Evolutionary conservation across 2,329 filamentous ascomycete species (phyloP).

Genomic region (Hypomyces rosellus): DNA sequence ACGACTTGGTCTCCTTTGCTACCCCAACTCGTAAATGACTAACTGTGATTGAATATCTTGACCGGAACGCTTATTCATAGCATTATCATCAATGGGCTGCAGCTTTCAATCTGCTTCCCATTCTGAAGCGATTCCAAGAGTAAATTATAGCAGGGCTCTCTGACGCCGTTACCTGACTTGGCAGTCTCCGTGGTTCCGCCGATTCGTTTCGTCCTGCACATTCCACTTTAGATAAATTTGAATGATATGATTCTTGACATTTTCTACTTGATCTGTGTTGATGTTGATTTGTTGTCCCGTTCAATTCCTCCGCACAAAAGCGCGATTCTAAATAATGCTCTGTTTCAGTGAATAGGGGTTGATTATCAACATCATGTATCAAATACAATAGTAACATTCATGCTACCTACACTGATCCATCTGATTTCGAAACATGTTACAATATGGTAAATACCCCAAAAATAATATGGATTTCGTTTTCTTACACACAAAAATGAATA

Average conservation of each 20-base stretch:
- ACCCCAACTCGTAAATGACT: not conserved
- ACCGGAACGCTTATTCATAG: slow-evolving; percentile 24
- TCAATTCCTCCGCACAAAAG: not conserved
- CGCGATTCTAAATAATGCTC: not conserved
- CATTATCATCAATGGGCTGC: slow-evolving; percentile 50
- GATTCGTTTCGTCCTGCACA: slow-evolving; percentile 62
- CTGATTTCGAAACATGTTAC: too few relatives aligned
- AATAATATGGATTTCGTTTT: too few relatives aligned
- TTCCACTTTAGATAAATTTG: slow-evolving; percentile 14
- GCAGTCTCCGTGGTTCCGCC: slow-evolving; percentile 41
- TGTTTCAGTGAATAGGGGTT: too few relatives aligned
- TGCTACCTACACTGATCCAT: too few relatives aligned
- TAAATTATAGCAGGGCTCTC: slow-evolving; percentile 49
- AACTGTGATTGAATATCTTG: not conserved
- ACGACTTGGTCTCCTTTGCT: not conserved
- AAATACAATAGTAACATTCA: too few relatives aligned
- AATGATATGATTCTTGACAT: not conserved
- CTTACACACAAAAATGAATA: not conserved
- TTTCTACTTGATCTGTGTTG: not conserved
- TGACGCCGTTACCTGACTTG: slow-evolving; percentile 43
- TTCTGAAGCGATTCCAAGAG: slow-evolving; percentile 52
- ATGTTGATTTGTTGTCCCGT: not conserved
- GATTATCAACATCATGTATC: too few relatives aligned
- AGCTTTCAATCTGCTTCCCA: slow-evolving; percentile 47
- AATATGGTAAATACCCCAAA: too few relatives aligned